Conservation (phyloP, 2,329 filamentous ascomycete genomes). For the Pseudogymnoascus sp. region DNA sequence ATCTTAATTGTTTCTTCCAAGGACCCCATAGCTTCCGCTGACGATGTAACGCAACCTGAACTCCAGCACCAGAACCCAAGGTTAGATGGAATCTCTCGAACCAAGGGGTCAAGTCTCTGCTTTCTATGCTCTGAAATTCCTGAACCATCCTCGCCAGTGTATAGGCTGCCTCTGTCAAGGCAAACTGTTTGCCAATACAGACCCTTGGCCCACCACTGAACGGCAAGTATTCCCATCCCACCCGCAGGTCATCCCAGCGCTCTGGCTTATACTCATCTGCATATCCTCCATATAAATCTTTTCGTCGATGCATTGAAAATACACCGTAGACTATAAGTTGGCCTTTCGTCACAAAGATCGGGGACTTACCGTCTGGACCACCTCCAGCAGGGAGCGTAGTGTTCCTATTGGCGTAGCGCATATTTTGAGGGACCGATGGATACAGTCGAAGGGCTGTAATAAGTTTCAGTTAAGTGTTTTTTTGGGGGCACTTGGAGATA, state of each 20-base stretch:
- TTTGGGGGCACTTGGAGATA: no score
- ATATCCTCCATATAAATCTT: conserved; percentile 24
- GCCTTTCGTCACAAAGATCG: conserved; percentile 28
- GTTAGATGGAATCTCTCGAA: no score
- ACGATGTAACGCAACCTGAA: no score
- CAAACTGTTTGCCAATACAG: conserved; percentile 40
- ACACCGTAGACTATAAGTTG: conserved; percentile 9
- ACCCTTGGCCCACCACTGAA: conserved; percentile 15
- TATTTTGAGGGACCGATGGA: conserved; percentile 47
- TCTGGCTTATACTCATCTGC: conserved; percentile 19
- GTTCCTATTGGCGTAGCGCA: conserved; percentile 40
- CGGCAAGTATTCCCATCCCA: conserved; percentile 14
- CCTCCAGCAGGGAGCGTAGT: conserved; percentile 31
- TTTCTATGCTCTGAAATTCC: neutral
- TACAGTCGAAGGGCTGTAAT: conserved; percentile 31
- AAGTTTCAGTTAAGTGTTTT: conserved; percentile 24
- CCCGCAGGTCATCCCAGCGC: conserved; percentile 16
- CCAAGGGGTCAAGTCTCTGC: no score
- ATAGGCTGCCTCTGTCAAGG: conserved; percentile 20
- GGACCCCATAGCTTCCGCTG: no score
- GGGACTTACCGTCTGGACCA: conserved; percentile 28
- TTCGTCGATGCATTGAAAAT: conserved; percentile 32
- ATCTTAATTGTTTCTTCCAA: no score
- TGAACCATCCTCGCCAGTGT: conserved; percentile 20
- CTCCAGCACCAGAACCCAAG: no score